Percentiles rank a stretch among this genome's conserved stretches.
Conservation (phyloP, 768 basidiomycete species). For the Kwoniella bestiolae region DNA sequence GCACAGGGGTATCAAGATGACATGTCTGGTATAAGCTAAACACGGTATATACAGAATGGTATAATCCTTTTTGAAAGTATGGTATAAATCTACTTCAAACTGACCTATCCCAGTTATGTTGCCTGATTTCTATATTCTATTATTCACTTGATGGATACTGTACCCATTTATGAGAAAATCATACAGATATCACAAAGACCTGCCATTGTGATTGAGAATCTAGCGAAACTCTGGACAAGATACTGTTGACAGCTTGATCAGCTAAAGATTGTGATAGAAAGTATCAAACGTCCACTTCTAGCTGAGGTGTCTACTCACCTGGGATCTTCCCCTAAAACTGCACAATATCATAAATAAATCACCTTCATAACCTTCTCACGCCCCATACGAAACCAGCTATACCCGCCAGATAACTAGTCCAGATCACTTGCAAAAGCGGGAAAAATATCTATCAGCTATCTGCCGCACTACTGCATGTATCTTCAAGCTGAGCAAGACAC, state of each 20-base stretch:
- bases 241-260: too few relatives aligned
- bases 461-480: background rate
- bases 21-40: background rate
- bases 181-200: too few relatives aligned
- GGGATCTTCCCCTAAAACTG: background rate
- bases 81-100: background rate
- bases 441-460: background rate
- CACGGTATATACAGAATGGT: constrained; percentile 1
- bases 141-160: too few relatives aligned
- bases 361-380: constrained; percentile 9
- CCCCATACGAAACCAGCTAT: constrained; percentile 63
- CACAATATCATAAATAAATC: background rate
- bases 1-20: background rate
- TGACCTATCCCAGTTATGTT: too few relatives aligned
- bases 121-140: too few relatives aligned
- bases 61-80: background rate
- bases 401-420: constrained; percentile 65
- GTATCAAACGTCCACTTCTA: too few relatives aligned
- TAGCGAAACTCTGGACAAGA: too few relatives aligned
- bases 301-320: background rate
- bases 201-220: too few relatives aligned
- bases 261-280: too few relatives aligned
- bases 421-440: constrained; percentile 61
- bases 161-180: too few relatives aligned
- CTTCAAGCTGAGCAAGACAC: constrained; percentile 50